A percentile compares a stretch with the other conserved stretches of the same genome.
Conservation (phyloP, 176 grass and related monocot species). For the Stipa capillata region DNA sequence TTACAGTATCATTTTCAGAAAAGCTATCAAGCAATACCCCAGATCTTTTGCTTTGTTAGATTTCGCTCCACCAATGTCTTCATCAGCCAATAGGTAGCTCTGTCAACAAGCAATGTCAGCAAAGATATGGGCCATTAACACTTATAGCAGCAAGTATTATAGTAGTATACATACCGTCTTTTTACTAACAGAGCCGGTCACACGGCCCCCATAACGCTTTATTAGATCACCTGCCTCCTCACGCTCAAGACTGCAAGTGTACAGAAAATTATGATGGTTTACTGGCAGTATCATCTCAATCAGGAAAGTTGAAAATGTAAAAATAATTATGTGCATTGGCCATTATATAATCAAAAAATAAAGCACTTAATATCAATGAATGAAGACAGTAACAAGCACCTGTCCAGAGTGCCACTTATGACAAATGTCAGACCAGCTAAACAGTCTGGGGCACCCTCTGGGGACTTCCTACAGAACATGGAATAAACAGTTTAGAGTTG, state of each 20-base stretch:
- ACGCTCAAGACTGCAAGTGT: conserved; percentile 71
- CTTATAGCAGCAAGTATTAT: background rate
- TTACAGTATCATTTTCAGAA: background rate
- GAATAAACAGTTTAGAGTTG: conserved; percentile 21
- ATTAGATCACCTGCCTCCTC: conserved; percentile 96
- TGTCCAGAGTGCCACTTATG: conserved; percentile 97
- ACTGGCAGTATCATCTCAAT: background rate
- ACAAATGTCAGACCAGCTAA: conserved; percentile 93
- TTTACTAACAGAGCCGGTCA: conserved; percentile 94
- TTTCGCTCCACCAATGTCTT: conserved; percentile 93
- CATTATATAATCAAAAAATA: background rate
- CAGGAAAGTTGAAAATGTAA: background rate
- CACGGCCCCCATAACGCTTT: conserved; percentile 85
- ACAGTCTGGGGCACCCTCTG: conserved; percentile 82
- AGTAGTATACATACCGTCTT: conserved; percentile 59
- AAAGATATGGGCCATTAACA: conserved; percentile 19
- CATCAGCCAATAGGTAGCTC: conserved; percentile 92
- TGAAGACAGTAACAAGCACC: conserved; percentile 36
- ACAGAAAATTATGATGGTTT: conserved; percentile 11
- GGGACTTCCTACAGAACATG: conserved; percentile 72
- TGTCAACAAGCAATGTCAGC: conserved; percentile 27
- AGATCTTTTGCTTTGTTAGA: conserved; percentile 91
- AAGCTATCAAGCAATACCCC: conserved; percentile 47
- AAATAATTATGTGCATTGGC: background rate
- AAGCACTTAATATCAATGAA: background rate